phyloP scores from a whole-genome alignment of 176 grass and related monocot species.

The Paspalum vaginatum region DNA sequence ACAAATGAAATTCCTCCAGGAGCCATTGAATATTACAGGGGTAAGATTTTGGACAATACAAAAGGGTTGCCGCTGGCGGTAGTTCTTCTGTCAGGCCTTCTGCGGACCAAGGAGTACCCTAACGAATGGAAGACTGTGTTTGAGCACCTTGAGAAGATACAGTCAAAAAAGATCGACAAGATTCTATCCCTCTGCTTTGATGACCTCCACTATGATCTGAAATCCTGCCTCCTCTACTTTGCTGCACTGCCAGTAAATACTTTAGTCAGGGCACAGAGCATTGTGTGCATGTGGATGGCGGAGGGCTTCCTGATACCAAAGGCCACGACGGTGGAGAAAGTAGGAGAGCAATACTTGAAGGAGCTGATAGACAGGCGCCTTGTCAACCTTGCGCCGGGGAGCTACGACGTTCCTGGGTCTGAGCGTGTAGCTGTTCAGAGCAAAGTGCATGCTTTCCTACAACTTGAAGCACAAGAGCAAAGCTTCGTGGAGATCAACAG shows the following conservation, averaged over 20 bases:
- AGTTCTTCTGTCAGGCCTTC: slow-evolving; percentile 34
- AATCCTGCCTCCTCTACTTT: slow-evolving; percentile 51
- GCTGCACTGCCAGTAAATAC: slow-evolving; percentile 35
- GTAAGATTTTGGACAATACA: neutral
- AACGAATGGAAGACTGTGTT: slow-evolving; percentile 39
- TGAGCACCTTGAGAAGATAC: neutral
- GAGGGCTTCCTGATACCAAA: slow-evolving; percentile 46
- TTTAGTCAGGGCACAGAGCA: neutral
- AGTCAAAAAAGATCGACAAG: slow-evolving; percentile 21
- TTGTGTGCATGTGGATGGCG: slow-evolving; percentile 48
- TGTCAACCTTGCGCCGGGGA: neutral
- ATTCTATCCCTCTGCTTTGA: slow-evolving; percentile 45
- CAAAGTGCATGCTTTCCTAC: neutral
- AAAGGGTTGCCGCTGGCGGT: slow-evolving; percentile 36
- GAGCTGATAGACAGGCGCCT: slow-evolving; percentile 48
- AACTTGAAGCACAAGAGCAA: neutral
- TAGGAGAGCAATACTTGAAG: slow-evolving; percentile 29
- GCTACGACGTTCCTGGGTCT: neutral
- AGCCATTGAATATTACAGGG: neutral
- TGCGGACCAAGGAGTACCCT: slow-evolving; percentile 38
- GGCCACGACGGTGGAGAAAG: neutral
- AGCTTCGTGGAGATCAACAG: neutral
- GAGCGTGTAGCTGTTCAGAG: slow-evolving; percentile 15
- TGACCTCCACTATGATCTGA: slow-evolving; percentile 47
- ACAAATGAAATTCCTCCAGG: neutral